Base-by-base conservation (phyloP, 192 early-diverging fungal genomes). In the Podila verticillata region DNA sequence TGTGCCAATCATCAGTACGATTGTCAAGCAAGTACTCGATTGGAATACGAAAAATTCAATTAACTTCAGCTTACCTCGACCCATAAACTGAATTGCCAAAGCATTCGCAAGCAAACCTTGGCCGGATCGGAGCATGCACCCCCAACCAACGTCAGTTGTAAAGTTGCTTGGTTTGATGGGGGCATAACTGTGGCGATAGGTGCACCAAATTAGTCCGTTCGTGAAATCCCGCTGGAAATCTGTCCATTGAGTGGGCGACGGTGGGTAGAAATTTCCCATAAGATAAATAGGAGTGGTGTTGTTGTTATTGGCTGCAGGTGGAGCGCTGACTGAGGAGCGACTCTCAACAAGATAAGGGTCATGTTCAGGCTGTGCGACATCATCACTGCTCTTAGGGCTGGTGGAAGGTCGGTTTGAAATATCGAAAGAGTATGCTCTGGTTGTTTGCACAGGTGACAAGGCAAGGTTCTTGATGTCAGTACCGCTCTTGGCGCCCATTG, bases 61-160 rank as follows among this genome's bases (percentile, higher is more conserved):
- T 36, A 70, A 94, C 91, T 7, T 5, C 12, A 22, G 26, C 66
- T 36, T 72, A 94, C 91, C 92, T 84, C 95, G 80, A 20, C 96
- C 95, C 72, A 98, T 84, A 29, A 88, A 72, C 70, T 94, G 90
- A 24, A 93, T 72, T 65, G 95, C 74, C 20, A 98, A 82, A 0
- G 95, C 90, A 72, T 95, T 96, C 0, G 94, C 92, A 48, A 99
- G 87, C 35, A 99, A 83, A 80, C 94, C 95, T 84, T 99, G 98
- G 0, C 97, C 96, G 49, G 93, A 94, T 28, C 98, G 82, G 61
- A 99, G 80, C 98, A 99, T 99, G 83, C 98, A 99, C 0, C 98
- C 98, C 96, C 96, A 96, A 6, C 95, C 95, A 57, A 91, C 87
- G 75, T 99, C 98, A 10, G 90, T 91, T 22, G 95, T 97, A 68